Conservation (phyloP, 257 asterid species). For the Orobanche coerulescens region DNA sequence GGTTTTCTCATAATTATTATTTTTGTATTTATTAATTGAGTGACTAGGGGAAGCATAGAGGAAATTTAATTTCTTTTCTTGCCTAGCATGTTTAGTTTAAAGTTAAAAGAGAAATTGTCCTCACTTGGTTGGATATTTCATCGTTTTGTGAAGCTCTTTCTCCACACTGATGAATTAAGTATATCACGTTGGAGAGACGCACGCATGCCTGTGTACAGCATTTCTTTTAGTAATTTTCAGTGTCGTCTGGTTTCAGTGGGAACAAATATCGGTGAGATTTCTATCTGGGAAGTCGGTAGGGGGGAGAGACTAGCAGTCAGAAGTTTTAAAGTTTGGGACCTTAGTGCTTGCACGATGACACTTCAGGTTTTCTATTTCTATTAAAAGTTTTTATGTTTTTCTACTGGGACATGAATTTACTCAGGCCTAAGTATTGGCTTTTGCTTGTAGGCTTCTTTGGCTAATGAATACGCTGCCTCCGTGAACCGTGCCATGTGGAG, state of each 20-base stretch:
- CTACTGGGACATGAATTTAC: conserved; percentile 2
- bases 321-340: conserved; percentile 58
- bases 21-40: background rate
- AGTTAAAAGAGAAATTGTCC: background rate
- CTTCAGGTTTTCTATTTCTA: conserved; percentile 39
- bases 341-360: conserved; percentile 40
- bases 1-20: conserved; percentile 29
- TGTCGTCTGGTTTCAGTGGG: conserved; percentile 40
- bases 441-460: conserved; percentile 44
- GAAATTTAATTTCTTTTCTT: background rate
- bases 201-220: background rate
- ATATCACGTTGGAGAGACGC: background rate
- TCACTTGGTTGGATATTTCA: conserved; percentile 12
- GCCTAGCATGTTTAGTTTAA: background rate
- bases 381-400: conserved; percentile 5
- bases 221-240: background rate
- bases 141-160: background rate
- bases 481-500: conserved; percentile 67
- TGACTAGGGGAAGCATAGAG: conserved; percentile 2
- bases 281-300: conserved; percentile 52
- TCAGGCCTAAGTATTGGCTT: conserved; percentile 10
- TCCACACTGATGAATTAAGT: background rate
- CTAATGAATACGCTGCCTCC: conserved; percentile 47
- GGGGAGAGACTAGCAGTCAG: conserved; percentile 37
- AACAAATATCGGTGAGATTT: conserved; percentile 50